These are phyloP conservation scores for Aquilaria yunnanensis DNA, from an alignment of 345 rosid species.

Conservation along the genomic window DNA sequence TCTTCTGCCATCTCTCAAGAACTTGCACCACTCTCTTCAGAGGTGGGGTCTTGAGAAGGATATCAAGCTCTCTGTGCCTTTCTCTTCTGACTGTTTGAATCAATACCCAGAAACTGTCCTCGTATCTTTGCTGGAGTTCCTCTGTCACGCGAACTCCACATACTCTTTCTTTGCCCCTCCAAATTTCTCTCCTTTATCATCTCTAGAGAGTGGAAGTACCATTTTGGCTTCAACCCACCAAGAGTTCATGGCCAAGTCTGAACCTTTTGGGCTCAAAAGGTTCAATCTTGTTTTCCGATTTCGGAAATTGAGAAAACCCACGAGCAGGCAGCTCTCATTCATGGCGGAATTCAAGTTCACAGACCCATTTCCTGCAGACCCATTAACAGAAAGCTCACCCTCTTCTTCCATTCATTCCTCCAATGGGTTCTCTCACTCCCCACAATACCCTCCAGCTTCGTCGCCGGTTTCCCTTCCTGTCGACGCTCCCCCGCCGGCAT, in stretches of 20 bases:
- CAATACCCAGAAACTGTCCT: slow-evolving; percentile 9
- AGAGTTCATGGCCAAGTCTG: slow-evolving; percentile 33
- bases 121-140: slow-evolving; percentile 33
- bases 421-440: slow-evolving; percentile 31
- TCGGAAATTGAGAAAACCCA: slow-evolving; percentile 13
- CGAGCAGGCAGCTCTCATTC: slow-evolving; percentile 41
- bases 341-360: slow-evolving; percentile 22
- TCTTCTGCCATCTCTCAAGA: slow-evolving; percentile 43
- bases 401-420: slow-evolving; percentile 30
- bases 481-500: slow-evolving; percentile 20
- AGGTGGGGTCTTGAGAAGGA: slow-evolving; percentile 74
- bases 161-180: slow-evolving; percentile 37
- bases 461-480: slow-evolving; percentile 16
- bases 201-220: slow-evolving; percentile 18
- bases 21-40: slow-evolving; percentile 50
- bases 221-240: slow-evolving; percentile 18
- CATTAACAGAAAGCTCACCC: slow-evolving; percentile 38
- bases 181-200: slow-evolving; percentile 28
- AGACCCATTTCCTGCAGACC: slow-evolving; percentile 35
- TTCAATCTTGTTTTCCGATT: slow-evolving; percentile 38
- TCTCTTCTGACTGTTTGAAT: slow-evolving; percentile 36
- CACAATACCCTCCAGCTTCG: slow-evolving; percentile 13
- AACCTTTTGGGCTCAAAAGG: slow-evolving; percentile 30
- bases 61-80: slow-evolving; percentile 53
- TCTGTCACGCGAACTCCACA: slow-evolving; percentile 47